These are phyloP conservation scores for Cyclaneusma minus DNA, from an alignment of 2,329 filamentous ascomycete species.

Conservation along the genomic window DNA sequence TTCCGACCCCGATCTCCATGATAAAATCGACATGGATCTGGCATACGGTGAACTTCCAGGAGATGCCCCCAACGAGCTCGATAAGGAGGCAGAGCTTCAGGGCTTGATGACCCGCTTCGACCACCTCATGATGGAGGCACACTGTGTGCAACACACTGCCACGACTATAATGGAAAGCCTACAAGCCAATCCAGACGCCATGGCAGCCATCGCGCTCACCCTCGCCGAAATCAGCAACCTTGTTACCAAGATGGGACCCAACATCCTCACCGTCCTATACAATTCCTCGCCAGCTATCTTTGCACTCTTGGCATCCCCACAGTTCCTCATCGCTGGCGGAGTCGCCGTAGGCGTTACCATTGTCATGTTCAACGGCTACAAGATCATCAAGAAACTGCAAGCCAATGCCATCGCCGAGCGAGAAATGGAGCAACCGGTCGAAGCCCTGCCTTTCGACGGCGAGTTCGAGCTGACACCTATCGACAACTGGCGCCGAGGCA, in stretches of 20 bases:
- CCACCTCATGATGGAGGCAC: conserved; percentile 65
- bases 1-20: conserved; percentile 14
- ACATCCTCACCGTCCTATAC: conserved; percentile 62
- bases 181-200: conserved; percentile 73
- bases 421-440: conserved; percentile 6
- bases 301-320: conserved; percentile 71
- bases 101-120: conserved; percentile 63
- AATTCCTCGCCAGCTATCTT: conserved; percentile 73
- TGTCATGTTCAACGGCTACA: conserved; percentile 91
- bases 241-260: conserved; percentile 69
- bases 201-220: conserved; percentile 84
- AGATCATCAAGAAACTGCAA: conserved; percentile 81
- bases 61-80: conserved; percentile 36
- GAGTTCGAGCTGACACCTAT: conserved; percentile 15
- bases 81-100: conserved; percentile 41
- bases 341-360: conserved; percentile 87
- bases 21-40: conserved; percentile 69
- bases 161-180: conserved; percentile 68
- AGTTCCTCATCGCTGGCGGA: conserved; percentile 87
- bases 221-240: conserved; percentile 81
- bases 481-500: conserved; percentile 18
- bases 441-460: conserved; percentile 15
- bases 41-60: conserved; percentile 77
- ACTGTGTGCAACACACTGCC: conserved; percentile 77
- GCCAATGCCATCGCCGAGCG: conserved; percentile 18